A percentile compares a stretch with the other conserved stretches of the same genome.
These are phyloP conservation scores for Jacaranda mimosifolia DNA, from an alignment of 257 asterid species.

Conservation along the genomic window DNA sequence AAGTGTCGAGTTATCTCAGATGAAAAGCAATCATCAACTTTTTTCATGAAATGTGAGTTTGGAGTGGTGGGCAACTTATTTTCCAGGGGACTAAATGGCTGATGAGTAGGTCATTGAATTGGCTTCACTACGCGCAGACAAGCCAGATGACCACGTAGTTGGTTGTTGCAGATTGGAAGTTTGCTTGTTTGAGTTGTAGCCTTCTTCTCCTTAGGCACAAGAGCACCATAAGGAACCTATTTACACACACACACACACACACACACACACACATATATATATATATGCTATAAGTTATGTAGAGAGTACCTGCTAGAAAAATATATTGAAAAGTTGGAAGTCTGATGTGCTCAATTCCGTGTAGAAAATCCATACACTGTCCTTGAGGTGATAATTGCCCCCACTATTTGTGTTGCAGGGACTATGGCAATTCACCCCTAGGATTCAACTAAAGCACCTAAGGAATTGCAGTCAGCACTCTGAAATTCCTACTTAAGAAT, in stretches of 20 bases:
- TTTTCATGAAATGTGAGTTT: slow-evolving; percentile 34
- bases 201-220: slow-evolving; percentile 71
- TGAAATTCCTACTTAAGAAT: too few species aligned
- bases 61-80: slow-evolving; percentile 64
- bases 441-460: too few species aligned
- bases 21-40: slow-evolving; percentile 43
- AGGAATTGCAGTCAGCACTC: too few species aligned
- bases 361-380: too few species aligned
- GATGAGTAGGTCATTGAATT: slow-evolving; percentile 27
- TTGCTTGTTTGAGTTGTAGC: slow-evolving; percentile 47
- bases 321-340: too few species aligned
- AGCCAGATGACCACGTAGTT: slow-evolving; percentile 59
- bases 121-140: slow-evolving; percentile 61
- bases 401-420: too few species aligned
- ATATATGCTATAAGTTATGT: too few species aligned
- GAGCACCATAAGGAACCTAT: slow-evolving; percentile 79
- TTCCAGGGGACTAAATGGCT: slow-evolving; percentile 63
- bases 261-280: background rate
- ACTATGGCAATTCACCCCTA: too few species aligned
- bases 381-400: too few species aligned
- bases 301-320: too few species aligned
- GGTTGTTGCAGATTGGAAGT: slow-evolving; percentile 78
- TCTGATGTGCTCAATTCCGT: too few species aligned
- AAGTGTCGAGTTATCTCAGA: slow-evolving; percentile 51
- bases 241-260: background rate